Base-by-base conservation (phyloP, 345 rosid genomes). In the Pugionium dolabratum region DNA sequence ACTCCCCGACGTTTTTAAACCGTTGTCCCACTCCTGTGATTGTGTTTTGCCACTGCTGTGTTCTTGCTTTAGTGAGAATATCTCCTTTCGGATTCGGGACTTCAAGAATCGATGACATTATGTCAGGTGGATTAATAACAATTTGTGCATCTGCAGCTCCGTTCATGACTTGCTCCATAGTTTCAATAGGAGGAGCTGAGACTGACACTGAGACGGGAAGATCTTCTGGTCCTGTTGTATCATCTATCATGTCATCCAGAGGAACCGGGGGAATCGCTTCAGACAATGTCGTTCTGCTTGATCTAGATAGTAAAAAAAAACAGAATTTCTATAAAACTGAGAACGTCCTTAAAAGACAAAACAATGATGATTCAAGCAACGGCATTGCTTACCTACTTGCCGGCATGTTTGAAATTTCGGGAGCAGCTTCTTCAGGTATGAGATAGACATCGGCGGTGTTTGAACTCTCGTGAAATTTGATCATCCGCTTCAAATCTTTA, bases 11-110 rank as follows among this genome's bases (percentile, higher is more conserved):
- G 11, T 88, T 79, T 70, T 78, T 80, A 67, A 93, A 90, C 67
- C 98, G 78, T 74, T 93, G 98, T 48, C 96, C 97, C 33, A 90
- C 96, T 10, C 96, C 97, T 30, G 96, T 90, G 53, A 90, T 90
- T 30, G 90, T 82, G 80, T 84, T 80, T 81, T 93, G 97, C 97
- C 98, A 93, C 62, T 84, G 94, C 74, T 83, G 90, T 10, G 91
- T 90, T 73, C 81, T 83, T 63, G 86, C 87, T 48, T 78, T 83
- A 69, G 83, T 80, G 76, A 83, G 85, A 72, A 84, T 91, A 55
- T 66, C 79, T 31, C 59, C 77, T 67, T 55, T 67, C 9, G 84
- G 72, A 74, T 69, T 72, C 33, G 75, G 54, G 36, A 70, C 77
- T 35, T 91, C 75, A 63, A 82, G 67, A 50, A 81, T 50, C 7